These are phyloP conservation scores for Aspergillus alliaceus DNA, from an alignment of 2,329 filamentous ascomycete species.

Conservation along the genomic window DNA sequence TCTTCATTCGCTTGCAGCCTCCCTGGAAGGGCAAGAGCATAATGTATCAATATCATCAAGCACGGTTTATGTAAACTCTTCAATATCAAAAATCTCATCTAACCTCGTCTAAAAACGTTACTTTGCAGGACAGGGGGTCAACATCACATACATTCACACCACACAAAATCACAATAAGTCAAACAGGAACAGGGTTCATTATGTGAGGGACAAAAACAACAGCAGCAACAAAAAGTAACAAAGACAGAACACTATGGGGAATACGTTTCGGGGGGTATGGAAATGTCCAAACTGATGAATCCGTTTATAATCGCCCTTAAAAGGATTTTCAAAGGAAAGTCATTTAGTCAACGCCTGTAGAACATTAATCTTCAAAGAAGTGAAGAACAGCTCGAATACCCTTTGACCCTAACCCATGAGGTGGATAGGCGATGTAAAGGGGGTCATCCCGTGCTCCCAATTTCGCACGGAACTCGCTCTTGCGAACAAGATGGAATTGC, in stretches of 20 bases:
- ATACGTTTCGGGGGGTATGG: not conserved
- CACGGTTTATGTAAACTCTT: not conserved
- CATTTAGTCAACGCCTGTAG: not conserved
- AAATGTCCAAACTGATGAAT: not conserved
- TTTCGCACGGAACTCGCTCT: slow-evolving; percentile 88
- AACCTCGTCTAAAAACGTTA: not conserved
- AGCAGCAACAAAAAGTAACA: not conserved
- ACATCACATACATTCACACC: not conserved
- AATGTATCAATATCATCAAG: not conserved
- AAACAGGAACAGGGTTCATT: not conserved
- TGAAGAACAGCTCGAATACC: slow-evolving; percentile 83
- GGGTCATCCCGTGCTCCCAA: slow-evolving; percentile 81
- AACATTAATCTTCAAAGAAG: slow-evolving; percentile 70
- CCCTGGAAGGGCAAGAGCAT: not conserved
- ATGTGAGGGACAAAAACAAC: not conserved
- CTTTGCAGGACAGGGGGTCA: not conserved
- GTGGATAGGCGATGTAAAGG: slow-evolving; percentile 87
- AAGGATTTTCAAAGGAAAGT: not conserved
- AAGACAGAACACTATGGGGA: slow-evolving; percentile 4
- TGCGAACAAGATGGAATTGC: slow-evolving; percentile 77
- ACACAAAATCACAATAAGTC: not conserved
- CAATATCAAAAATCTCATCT: no score
- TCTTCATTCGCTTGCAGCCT: not conserved
- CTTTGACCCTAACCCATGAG: slow-evolving; percentile 76
- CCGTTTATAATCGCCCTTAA: not conserved